Conservation (phyloP, 768 basidiomycete genomes). For the Termitomyces sp. region DNA sequence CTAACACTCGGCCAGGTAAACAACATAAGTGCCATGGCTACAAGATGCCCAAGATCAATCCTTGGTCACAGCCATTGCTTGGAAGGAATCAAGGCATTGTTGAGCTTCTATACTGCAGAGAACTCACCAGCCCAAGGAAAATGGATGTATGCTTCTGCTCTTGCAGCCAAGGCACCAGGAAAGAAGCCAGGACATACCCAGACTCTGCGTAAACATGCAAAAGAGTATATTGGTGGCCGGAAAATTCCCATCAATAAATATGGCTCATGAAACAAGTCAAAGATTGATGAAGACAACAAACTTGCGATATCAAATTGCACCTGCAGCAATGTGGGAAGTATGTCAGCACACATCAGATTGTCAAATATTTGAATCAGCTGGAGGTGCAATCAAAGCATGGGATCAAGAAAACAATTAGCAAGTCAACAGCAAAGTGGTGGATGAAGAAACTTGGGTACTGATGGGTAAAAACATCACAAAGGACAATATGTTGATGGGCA, state of each 20-base stretch:
- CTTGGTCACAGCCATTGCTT: neutral
- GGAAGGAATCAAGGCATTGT: conserved; percentile 7
- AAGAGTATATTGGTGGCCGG: conserved; percentile 3
- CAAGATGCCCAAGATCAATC: neutral
- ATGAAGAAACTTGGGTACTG: conserved; percentile 20
- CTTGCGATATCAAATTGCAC: conserved; percentile 13
- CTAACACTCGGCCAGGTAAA: neutral
- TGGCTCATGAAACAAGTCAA: conserved; percentile 17
- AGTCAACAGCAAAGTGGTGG: conserved; percentile 22
- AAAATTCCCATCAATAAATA: conserved; percentile 17
- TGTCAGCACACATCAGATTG: conserved; percentile 19
- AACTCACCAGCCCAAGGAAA: neutral
- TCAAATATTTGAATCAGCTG: conserved; percentile 8
- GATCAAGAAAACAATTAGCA: conserved; percentile 6
- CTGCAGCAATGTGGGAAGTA: conserved; percentile 20
- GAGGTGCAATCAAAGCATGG: conserved; percentile 11
- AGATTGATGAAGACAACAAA: conserved; percentile 16
- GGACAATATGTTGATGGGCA: conserved; percentile 30
- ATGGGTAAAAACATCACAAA: conserved; percentile 14
- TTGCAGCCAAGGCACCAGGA: neutral
- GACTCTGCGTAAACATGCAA: conserved; percentile 16
- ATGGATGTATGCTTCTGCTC: conserved; percentile 7
- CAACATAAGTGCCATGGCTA: neutral
- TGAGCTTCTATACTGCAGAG: conserved; percentile 3
- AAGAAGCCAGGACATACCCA: conserved; percentile 6